Base-by-base conservation (phyloP, 768 basidiomycete genomes). In the Rhodotorula kratochvilovae region DNA sequence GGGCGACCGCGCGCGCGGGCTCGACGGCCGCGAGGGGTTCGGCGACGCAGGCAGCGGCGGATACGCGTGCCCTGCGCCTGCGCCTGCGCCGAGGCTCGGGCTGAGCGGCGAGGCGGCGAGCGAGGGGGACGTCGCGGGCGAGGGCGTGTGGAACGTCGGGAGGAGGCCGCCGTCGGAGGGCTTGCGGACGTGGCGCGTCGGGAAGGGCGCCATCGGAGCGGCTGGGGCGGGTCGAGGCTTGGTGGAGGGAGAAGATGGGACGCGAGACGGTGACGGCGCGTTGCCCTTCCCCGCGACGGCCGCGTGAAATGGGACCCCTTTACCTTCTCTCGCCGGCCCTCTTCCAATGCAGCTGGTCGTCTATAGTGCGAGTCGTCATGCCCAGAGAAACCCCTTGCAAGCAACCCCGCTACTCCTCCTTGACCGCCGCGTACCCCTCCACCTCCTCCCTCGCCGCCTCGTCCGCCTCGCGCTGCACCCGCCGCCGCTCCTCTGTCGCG, bases 161-260 rank as follows among this genome's bases (percentile, higher is more conserved):
- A 71, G 60, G 16, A 71, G 31, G 2, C 45, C 42, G 11, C 45
- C 42, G 19, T 54, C 45, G 13, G 15, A 27, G 1, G 58, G 35
- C 16, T 65, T 65, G 53, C 69, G 54, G 15, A 5, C n/a, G 25
- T 56, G 63, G 17, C 70, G 69, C 25, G 60, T 25, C 0, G 70
- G 70, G 39, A 71, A 71, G 3, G 70, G 70, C 15, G 70, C 70
- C 70, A 71, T 71, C 2, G 2, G 10, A 23, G 21, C 21, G 45
- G 19, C 21, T 23, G 8, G 33, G 5, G 17, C 39, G 16, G 57
- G 15, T 3, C 8, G 5, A 5, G 57, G 33, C 42, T n/a, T 5
- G 27, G 39, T 43, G 33, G 8, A 31, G 15, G 11, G 45, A 15
- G 43, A 43, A 19, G 42, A 19, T 43, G 43, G 13, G 43, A 15